These are phyloP conservation scores for Maudiozyma bulderi DNA, from an alignment of 805 yeast species.

Conservation along the genomic window DNA sequence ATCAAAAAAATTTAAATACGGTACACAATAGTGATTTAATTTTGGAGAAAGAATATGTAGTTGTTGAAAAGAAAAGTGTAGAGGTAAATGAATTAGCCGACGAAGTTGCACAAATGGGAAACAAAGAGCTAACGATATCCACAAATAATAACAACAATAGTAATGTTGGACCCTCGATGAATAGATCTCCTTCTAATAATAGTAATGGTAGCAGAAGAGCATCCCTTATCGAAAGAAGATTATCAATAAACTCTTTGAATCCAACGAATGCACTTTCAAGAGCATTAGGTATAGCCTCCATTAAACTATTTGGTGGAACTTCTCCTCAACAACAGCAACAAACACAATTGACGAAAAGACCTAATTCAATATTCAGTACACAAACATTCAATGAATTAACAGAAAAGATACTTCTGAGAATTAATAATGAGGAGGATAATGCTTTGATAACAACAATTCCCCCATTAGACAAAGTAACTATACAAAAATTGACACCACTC, in stretches of 20 bases:
- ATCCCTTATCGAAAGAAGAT: slow-evolving; percentile 51
- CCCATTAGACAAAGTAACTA: slow-evolving; percentile 5
- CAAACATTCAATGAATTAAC: slow-evolving; percentile 25
- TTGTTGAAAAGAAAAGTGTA: slow-evolving; percentile 87
- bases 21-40: slow-evolving; percentile 33
- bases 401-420: slow-evolving; percentile 24
- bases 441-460: not conserved
- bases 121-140: not conserved
- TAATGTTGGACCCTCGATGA: not conserved
- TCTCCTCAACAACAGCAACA: slow-evolving; percentile 14
- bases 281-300: slow-evolving; percentile 81
- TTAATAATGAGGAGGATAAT: slow-evolving; percentile 10
- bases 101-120: slow-evolving; percentile 48
- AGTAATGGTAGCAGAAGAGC: slow-evolving; percentile 40
- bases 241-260: slow-evolving; percentile 54
- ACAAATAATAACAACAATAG: not conserved
- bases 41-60: slow-evolving; percentile 81
- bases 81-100: slow-evolving; percentile 95
- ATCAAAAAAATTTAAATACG: too few species aligned
- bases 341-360: slow-evolving; percentile 17
- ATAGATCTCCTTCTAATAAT: slow-evolving; percentile 1
- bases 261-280: slow-evolving; percentile 85
- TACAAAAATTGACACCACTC: slow-evolving; percentile 8
- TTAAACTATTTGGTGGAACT: slow-evolving; percentile 63
- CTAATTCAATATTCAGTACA: slow-evolving; percentile 16